Evolutionary conservation across 2,329 filamentous ascomycete genomes (phyloP).

Genomic region (Parascedosporium putredinis): DNA sequence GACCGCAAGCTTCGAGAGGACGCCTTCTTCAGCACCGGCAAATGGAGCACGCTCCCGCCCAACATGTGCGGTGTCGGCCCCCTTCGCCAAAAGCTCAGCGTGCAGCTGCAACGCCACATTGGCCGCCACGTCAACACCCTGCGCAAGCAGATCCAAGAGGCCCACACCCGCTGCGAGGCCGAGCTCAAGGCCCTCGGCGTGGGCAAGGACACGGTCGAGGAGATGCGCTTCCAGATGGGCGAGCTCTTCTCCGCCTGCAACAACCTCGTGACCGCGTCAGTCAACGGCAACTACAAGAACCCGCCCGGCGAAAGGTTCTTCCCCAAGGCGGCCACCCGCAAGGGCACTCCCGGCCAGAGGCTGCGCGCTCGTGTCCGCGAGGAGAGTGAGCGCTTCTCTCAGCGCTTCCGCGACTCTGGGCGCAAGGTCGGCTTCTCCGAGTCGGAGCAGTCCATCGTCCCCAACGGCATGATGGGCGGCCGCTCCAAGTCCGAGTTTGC

Average conservation of each 20-base stretch:
- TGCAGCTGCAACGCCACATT: conserved; percentile 40
- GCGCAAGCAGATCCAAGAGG: conserved; percentile 38
- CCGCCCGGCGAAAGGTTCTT: conserved; percentile 42
- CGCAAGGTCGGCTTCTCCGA: conserved; percentile 35
- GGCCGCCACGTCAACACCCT: conserved; percentile 40
- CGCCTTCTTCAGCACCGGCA: conserved; percentile 38
- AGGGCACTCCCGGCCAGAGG: conserved; percentile 40
- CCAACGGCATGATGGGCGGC: conserved; percentile 20
- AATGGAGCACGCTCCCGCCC: conserved; percentile 36
- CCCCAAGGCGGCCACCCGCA: conserved; percentile 35
- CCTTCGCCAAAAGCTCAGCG: conserved; percentile 36
- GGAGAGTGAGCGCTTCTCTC: conserved; percentile 39
- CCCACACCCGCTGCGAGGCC: conserved; percentile 35
- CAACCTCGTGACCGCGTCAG: conserved; percentile 42
- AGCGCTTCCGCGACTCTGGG: conserved; percentile 37
- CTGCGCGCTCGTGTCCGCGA: conserved; percentile 39
- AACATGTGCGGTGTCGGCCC: conserved; percentile 36
- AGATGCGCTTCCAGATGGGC: conserved; percentile 43
- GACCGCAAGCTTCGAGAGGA: conserved; percentile 32
- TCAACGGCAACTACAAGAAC: conserved; percentile 46
- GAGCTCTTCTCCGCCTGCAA: conserved; percentile 42
- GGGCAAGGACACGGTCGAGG: conserved; percentile 40
- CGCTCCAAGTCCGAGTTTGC: conserved; percentile 37
- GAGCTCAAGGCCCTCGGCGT: conserved; percentile 40
- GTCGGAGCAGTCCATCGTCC: conserved; percentile 14